Percentiles rank a stretch among this genome's conserved stretches.
phyloP scores from a whole-genome alignment of 1,139 yeast genomes.

The Nadsonia starkeyi-henricii region DNA sequence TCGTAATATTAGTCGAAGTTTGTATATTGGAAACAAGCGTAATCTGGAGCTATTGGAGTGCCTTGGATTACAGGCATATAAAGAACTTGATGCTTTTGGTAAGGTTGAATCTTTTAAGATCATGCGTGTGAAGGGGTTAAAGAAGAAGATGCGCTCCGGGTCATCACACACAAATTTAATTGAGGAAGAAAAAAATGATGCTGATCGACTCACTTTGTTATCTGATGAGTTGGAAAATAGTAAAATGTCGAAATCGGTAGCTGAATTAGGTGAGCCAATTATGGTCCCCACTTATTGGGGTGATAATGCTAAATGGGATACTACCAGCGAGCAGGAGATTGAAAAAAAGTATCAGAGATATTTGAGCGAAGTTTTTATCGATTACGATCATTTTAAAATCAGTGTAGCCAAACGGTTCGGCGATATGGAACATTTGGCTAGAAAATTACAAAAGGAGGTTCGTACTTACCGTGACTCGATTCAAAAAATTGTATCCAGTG shows the following conservation, averaged over 20 bases:
- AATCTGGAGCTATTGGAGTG: conserved; percentile 55
- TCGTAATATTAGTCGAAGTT: conserved; percentile 25
- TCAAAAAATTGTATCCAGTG: conserved; percentile 22
- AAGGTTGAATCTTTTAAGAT: conserved; percentile 16
- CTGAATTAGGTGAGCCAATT: not conserved
- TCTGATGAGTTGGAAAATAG: not conserved
- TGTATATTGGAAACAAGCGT: conserved; percentile 28
- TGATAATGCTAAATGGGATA: conserved; percentile 3
- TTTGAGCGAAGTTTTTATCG: conserved; percentile 26
- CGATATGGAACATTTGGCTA: conserved; percentile 87
- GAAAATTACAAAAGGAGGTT: conserved; percentile 68
- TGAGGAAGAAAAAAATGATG: conserved; percentile 5
- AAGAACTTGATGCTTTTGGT: conserved; percentile 18
- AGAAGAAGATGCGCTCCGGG: conserved; percentile 6
- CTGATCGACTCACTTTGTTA: not conserved
- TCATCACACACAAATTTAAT: not conserved
- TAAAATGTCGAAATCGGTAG: not conserved
- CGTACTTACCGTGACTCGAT: conserved; percentile 37
- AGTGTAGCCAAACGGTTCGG: conserved; percentile 66
- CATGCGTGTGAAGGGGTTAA: conserved; percentile 22
- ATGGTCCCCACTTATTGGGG: not conserved
- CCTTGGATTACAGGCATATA: conserved; percentile 46
- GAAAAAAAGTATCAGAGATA: conserved; percentile 18
- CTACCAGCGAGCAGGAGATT: too few relatives aligned
- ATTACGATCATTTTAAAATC: conserved; percentile 41